Evolutionary conservation across 2,329 filamentous ascomycete genomes (phyloP), one percentile per base, ranked within the genome.

Genomic region (Trichoderma citrinoviride): DNA sequence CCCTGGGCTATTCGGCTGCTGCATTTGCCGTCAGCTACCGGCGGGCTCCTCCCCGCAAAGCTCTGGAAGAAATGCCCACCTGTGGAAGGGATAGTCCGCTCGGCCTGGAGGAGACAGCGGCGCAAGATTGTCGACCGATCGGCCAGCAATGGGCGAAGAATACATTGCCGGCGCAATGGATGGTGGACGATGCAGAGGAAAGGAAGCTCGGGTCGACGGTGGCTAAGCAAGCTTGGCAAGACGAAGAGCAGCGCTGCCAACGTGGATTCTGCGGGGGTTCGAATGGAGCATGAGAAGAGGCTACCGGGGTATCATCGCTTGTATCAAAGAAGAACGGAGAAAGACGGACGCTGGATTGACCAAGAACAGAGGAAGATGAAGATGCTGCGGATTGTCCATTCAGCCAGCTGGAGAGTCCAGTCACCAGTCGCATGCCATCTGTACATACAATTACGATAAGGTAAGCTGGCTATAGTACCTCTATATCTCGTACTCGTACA

Each of bases 91-190:
- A 78, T 81, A 83, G 68, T 89, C 86, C 66, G 80, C 77, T 46
- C 83, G 79, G 29, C 81, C 77, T 46, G 78, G 77, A 14, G 80
- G 80, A 17, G 84, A 81, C 47, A 82, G 77, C 29, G 85, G 81
- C 15, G 85, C 81, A 70, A 90, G 77, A 73, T 85, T 89, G 76
- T 90, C 87, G 72, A 87, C 82, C 68, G 87, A 90, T 78, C 87
- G 88, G 72, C 86, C 84, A 70, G 85, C 84, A 69, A 78, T 83
- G 61, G 80, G 74, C 68, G 83, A 83, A 69, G 85, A 82, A 74
- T 83, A 86, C 87, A 90, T 90, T 77, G 75, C 81, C 72, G 70
- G 71, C 70, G 66, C 65, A 67, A 54, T 37, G 50, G 23, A 29
- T n/a, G 17, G 23, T 27, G 52, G 50, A 56, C 54, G 41, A 29